Evolutionary conservation across 345 rosid genomes (phyloP).

Genomic region (Citrus australasica): DNA sequence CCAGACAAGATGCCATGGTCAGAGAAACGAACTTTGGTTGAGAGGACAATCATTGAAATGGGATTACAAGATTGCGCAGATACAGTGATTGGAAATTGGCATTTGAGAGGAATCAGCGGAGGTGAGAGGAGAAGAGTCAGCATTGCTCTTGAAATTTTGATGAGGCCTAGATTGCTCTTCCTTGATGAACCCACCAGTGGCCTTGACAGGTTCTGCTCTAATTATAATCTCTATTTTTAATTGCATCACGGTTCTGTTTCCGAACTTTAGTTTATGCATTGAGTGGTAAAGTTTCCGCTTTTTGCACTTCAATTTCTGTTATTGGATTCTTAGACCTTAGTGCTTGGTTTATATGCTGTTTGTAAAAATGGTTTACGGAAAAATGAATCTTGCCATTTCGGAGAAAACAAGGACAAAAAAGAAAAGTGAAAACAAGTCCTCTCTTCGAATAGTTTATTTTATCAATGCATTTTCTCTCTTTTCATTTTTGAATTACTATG

Average conservation of each 20-base stretch:
- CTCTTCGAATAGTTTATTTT: not conserved
- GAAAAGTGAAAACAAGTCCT: too few species aligned
- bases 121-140: slow-evolving; percentile 94
- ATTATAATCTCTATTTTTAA: not conserved
- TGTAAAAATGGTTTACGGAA: too few species aligned
- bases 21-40: slow-evolving; percentile 76
- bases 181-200: slow-evolving; percentile 99
- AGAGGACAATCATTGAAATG: slow-evolving; percentile 87
- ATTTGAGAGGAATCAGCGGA: slow-evolving; percentile 88
- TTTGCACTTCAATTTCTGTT: not conserved
- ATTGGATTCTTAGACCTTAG: too few species aligned
- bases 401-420: too few species aligned
- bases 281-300: not conserved
- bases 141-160: slow-evolving; percentile 90
- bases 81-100: slow-evolving; percentile 95
- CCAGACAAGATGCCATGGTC: slow-evolving; percentile 83
- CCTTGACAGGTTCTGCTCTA: slow-evolving; percentile 65
- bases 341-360: too few species aligned
- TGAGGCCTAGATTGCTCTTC: slow-evolving; percentile 90
- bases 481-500: not conserved
- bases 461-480: not conserved
- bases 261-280: too few species aligned
- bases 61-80: slow-evolving; percentile 97
- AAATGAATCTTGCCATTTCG: too few species aligned
- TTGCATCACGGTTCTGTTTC: not conserved